Conservation (phyloP, 2,329 filamentous ascomycete genomes). For the Pseudocercospora fijiensis region DNA sequence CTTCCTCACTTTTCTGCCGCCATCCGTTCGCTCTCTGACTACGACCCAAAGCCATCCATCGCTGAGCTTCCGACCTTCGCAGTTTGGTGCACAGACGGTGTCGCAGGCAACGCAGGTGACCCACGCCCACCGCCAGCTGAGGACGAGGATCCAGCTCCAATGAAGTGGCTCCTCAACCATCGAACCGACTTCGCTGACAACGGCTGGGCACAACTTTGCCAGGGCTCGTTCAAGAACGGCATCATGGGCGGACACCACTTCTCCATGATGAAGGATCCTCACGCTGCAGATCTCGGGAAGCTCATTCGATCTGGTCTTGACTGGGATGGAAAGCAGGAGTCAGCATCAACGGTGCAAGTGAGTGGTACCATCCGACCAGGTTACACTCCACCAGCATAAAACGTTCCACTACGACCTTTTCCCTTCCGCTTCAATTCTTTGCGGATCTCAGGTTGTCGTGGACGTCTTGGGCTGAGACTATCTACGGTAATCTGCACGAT, state of each 20-base stretch:
- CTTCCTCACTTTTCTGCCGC: conserved; percentile 70
- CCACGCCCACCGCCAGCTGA: conserved; percentile 64
- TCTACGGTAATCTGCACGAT: conserved; percentile 6
- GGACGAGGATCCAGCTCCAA: conserved; percentile 54
- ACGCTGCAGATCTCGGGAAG: conserved; percentile 40
- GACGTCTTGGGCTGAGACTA: conserved; percentile 34
- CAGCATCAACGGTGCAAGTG: neutral
- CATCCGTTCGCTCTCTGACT: conserved; percentile 66
- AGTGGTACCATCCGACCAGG: neutral
- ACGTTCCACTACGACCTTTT: conserved; percentile 7
- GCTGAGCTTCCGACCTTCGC: conserved; percentile 61
- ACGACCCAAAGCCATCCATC: conserved; percentile 64
- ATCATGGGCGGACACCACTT: conserved; percentile 74
- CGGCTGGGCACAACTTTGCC: conserved; percentile 66
- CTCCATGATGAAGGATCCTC: conserved; percentile 69
- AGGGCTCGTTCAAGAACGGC: conserved; percentile 59
- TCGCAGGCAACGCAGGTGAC: conserved; percentile 65
- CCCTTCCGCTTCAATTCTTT: conserved; percentile 22
- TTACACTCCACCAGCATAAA: conserved; percentile 18
- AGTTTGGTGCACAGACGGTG: conserved; percentile 72
- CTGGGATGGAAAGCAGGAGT: conserved; percentile 25
- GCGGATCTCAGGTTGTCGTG: conserved; percentile 22
- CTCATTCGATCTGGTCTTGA: conserved; percentile 46
- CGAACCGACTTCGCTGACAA: conserved; percentile 69
- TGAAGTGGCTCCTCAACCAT: conserved; percentile 70